Conservation (phyloP, 345 rosid species). For the Noccaea caerulescens region DNA sequence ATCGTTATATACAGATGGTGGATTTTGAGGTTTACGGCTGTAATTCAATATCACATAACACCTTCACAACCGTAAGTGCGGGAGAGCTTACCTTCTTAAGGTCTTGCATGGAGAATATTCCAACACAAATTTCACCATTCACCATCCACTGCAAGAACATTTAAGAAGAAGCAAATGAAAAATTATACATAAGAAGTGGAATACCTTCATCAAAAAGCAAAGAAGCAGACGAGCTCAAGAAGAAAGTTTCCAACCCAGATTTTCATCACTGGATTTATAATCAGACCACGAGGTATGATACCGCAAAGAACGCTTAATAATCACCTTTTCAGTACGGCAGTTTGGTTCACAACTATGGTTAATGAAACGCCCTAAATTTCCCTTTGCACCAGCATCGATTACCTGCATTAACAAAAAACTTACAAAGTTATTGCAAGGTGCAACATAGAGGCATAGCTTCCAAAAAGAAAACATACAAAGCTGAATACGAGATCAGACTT, state of each 20-base stretch:
- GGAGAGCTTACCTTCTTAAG: slow-evolving; percentile 70
- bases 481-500: background rate
- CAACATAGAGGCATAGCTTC: slow-evolving; percentile 21
- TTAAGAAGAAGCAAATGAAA: slow-evolving; percentile 28
- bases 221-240: slow-evolving; percentile 22
- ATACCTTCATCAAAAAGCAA: slow-evolving; percentile 12
- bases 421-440: slow-evolving; percentile 21
- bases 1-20: background rate
- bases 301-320: slow-evolving; percentile 10
- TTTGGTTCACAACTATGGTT: slow-evolving; percentile 99
- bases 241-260: slow-evolving; percentile 15
- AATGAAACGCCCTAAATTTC: slow-evolving; percentile 95
- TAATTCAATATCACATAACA: slow-evolving; percentile 9
- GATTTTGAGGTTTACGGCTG: slow-evolving; percentile 12
- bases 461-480: slow-evolving; percentile 12
- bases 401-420: slow-evolving; percentile 60
- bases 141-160: slow-evolving; percentile 89
- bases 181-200: slow-evolving; percentile 21
- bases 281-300: slow-evolving; percentile 13
- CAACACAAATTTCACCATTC: slow-evolving; percentile 98
- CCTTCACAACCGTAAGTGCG: slow-evolving; percentile 3
- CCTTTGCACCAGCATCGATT: slow-evolving; percentile 94
- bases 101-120: slow-evolving; percentile 86
- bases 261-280: slow-evolving; percentile 10
- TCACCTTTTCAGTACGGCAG: slow-evolving; percentile 98